phyloP scores from a whole-genome alignment of 371 early-diverging fungal species.

The Modicella reniformis region DNA sequence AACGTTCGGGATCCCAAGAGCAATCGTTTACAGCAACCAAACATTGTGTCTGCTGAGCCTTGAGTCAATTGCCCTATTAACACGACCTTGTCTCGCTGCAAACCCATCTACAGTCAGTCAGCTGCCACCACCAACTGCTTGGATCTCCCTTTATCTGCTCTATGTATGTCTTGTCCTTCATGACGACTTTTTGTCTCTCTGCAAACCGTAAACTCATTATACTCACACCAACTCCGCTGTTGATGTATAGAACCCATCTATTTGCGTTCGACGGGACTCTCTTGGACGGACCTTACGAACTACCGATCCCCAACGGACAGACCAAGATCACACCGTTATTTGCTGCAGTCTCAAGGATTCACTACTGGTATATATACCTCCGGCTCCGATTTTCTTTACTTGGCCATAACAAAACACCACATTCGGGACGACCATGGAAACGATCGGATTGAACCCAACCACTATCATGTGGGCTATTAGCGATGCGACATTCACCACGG shows the following conservation, averaged over 20 bases:
- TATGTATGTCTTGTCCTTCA: no score
- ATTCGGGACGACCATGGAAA: background rate
- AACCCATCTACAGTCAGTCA: conserved; percentile 2
- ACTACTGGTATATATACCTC: background rate
- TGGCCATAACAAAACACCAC: background rate
- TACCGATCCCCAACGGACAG: background rate
- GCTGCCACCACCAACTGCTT: background rate
- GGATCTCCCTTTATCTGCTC: background rate
- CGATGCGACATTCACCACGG: background rate
- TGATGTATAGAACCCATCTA: background rate
- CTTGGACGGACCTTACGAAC: conserved; percentile 1
- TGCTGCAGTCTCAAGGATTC: conserved; percentile 5
- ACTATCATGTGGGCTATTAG: background rate
- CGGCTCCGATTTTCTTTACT: conserved; percentile 1
- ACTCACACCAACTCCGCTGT: background rate
- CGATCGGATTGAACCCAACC: background rate
- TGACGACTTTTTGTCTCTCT: no score
- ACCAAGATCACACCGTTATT: conserved; percentile 4
- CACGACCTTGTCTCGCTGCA: conserved; percentile 4
- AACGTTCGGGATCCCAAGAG: conserved; percentile 8
- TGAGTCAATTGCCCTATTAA: conserved; percentile 3
- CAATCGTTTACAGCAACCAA: conserved; percentile 4
- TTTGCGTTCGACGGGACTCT: background rate
- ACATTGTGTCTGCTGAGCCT: conserved; percentile 4
- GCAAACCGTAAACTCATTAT: background rate